phyloP scores from a whole-genome alignment of 2,329 filamentous ascomycete genomes.

The Hypocreales sp. region DNA sequence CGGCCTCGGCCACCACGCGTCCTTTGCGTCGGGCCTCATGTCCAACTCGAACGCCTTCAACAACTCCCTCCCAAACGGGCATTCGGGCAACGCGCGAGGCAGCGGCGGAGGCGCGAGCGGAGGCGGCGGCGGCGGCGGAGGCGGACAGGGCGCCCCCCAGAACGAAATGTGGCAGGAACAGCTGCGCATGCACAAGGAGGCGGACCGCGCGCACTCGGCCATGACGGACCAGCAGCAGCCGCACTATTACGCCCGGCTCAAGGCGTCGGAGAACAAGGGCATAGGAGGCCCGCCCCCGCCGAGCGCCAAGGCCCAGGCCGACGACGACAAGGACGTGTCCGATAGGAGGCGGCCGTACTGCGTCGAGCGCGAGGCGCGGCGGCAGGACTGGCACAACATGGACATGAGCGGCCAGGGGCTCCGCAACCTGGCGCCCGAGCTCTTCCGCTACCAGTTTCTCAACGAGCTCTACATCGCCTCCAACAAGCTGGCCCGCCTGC shows the following conservation, averaged over 20 bases:
- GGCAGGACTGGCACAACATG: conserved; percentile 82
- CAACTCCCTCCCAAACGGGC: conserved; percentile 40
- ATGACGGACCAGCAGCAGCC: conserved; percentile 52
- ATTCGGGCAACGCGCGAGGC: conserved; percentile 28
- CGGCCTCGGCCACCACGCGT: conserved; percentile 29
- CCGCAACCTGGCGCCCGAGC: conserved; percentile 58
- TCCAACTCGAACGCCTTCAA: conserved; percentile 48
- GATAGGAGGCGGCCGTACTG: conserved; percentile 48
- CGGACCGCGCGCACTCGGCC: conserved; percentile 55
- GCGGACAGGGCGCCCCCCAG: conserved; percentile 36
- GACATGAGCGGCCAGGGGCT: conserved; percentile 95
- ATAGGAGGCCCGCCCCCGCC: conserved; percentile 38
- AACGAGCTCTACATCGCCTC: conserved; percentile 87
- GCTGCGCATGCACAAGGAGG: conserved; percentile 62
- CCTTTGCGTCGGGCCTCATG: conserved; percentile 28
- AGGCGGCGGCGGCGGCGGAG: no score
- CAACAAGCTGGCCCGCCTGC: conserved; percentile 75
- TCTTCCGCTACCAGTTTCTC: conserved; percentile 82
- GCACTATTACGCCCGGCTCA: conserved; percentile 57
- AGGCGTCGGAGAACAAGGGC: conserved; percentile 54
- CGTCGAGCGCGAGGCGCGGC: conserved; percentile 47
- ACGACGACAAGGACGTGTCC: conserved; percentile 36
- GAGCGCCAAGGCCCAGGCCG: conserved; percentile 29
- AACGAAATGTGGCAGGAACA: conserved; percentile 80
- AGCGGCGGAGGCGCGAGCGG: no score